Conservation (phyloP, 2,329 filamentous ascomycete genomes). For the Xylariaceae sp. region DNA sequence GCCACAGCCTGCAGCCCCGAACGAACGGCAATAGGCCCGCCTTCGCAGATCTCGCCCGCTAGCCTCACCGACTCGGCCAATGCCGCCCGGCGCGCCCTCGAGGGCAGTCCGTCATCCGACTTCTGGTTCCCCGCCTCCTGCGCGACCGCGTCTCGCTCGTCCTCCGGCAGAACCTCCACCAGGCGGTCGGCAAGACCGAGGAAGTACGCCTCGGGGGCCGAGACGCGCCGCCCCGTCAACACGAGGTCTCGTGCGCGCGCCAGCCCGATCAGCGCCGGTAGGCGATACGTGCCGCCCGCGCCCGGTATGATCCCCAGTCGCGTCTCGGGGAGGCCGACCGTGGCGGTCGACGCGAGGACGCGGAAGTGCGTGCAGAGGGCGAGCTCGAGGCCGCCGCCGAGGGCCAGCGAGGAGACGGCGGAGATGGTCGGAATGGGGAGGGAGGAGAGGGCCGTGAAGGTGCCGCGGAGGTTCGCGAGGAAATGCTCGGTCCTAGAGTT, state of each 20-base stretch:
- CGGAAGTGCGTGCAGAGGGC: slow-evolving; percentile 87
- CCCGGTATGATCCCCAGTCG: slow-evolving; percentile 91
- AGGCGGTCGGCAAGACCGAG: slow-evolving; percentile 86
- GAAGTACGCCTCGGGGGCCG: slow-evolving; percentile 83
- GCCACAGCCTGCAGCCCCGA: slow-evolving; percentile 76
- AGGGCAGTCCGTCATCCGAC: slow-evolving; percentile 39
- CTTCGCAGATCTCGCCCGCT: slow-evolving; percentile 82
- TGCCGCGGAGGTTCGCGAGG: slow-evolving; percentile 69
- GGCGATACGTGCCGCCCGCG: slow-evolving; percentile 85
- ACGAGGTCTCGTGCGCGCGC: slow-evolving; percentile 84
- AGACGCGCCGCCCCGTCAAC: slow-evolving; percentile 81
- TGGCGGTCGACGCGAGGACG: slow-evolving; percentile 74
- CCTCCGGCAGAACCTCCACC: slow-evolving; percentile 68
- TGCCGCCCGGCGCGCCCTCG: slow-evolving; percentile 60
- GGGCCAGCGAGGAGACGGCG: slow-evolving; percentile 77
- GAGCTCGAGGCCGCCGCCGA: slow-evolving; percentile 91
- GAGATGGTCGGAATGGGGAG: slow-evolving; percentile 89
- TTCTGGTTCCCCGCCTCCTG: slow-evolving; percentile 11
- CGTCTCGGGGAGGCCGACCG: slow-evolving; percentile 80
- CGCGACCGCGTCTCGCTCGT: slow-evolving; percentile 39
- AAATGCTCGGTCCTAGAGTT: slow-evolving; percentile 68
- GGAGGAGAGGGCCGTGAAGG: slow-evolving; percentile 66
- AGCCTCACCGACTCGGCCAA: slow-evolving; percentile 73
- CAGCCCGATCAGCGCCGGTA: slow-evolving; percentile 76
- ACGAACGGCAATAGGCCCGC: slow-evolving; percentile 77